Evolutionary conservation across 768 basidiomycete genomes (phyloP).

Genomic region (Hemileccinum impolitum): DNA sequence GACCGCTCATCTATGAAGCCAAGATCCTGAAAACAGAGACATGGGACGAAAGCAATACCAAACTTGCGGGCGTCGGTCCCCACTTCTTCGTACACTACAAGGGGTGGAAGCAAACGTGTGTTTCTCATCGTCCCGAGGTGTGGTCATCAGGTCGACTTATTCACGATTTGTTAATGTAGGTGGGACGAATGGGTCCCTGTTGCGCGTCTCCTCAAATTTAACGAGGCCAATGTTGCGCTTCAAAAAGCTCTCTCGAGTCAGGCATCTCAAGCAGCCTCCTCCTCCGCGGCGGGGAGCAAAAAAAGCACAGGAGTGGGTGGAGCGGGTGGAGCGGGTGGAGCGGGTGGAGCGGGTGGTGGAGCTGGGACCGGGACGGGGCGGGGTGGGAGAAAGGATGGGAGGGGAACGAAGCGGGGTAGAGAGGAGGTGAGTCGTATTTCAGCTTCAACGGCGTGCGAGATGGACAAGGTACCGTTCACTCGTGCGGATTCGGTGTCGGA

Average conservation of each 20-base stretch:
- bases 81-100: constrained; percentile 98
- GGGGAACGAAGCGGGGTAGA: constrained; percentile 66
- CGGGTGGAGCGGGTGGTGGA: constrained; percentile 28
- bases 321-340: constrained; percentile 28
- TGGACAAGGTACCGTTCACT: too few species aligned
- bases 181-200: constrained; percentile 98
- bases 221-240: constrained; percentile 71
- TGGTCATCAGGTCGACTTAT: neutral
- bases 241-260: constrained; percentile 65
- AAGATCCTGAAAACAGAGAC: constrained; percentile 74
- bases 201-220: constrained; percentile 75
- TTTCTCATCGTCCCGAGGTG: neutral
- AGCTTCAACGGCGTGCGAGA: too few species aligned
- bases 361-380: constrained; percentile 26
- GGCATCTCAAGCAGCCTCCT: constrained; percentile 40
- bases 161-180: constrained; percentile 36
- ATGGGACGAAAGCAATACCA: constrained; percentile 61
- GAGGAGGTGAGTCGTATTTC: constrained; percentile 56
- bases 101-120: constrained; percentile 96
- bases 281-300: constrained; percentile 31
- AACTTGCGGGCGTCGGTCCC: constrained; percentile 60
- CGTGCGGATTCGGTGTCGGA: neutral
- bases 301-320: constrained; percentile 20
- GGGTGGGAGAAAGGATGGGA: constrained; percentile 54
- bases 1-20: constrained; percentile 92